Base-by-base conservation (phyloP, 176 grass and related monocot genomes). In the Cenchrus americanus region DNA sequence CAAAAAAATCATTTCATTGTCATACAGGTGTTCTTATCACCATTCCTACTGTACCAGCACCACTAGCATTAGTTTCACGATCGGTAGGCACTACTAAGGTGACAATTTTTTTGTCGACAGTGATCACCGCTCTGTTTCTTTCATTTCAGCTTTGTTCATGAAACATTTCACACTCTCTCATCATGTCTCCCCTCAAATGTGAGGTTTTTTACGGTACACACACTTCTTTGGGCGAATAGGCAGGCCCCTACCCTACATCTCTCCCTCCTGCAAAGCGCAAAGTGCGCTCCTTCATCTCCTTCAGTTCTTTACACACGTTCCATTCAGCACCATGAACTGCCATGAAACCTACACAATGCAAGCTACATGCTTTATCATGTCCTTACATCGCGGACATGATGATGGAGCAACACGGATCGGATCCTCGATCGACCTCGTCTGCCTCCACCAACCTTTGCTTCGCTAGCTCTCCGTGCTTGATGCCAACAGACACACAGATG, bases 381-480 rank as follows among this genome's bases (percentile, higher is more conserved):
- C 66, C 42, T 62, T 63, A 21, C 50, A 58, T 32, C 23, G 21
- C 12, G 10, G 58, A 81, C 50, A 43, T 44, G 52, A 83, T 65
- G 46, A 72, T 87, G 59, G 58, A 71, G 34, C 18, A 26, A 26
- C 21, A 34, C 26, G 69, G 18, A 83, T 84, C 64, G 71, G 66
- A 88, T 66, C 43, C 43, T 44, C 43, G 43, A 37, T 14, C 54
- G 23, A 48, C 37, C 18, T 57, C 43, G 19, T 57, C 75, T 84
- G 49, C 24, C 67, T 73, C 86, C 58, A 83, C 86, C 50, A 82
- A 12, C 7, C 43, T 76, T 77, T 73, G 34, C 59, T 40, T 37
- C 21, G 23, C 64, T 78, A 19, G 26, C 70, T 73, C 57, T 62
- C 14, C 57, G 46, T 74, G 68, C 10, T 46, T 46, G 34, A 17